Evolutionary conservation across 164 flowering plant species (phyloP).

Genomic region (Magnolia changhungtana): DNA sequence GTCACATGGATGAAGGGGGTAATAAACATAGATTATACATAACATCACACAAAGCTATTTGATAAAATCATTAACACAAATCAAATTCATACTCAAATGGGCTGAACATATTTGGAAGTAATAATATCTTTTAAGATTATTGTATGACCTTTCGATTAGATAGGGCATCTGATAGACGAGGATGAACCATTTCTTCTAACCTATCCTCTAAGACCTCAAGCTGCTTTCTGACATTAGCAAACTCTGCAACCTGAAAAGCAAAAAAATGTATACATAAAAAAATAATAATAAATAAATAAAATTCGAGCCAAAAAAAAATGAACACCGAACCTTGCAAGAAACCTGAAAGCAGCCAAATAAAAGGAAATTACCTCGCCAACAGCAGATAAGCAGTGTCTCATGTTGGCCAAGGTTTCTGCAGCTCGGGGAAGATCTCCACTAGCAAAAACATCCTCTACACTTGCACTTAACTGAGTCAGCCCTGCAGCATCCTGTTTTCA

Average conservation of each 20-base stretch:
- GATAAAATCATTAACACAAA: not conserved
- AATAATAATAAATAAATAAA: not conserved
- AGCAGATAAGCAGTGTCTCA: slow-evolving; percentile 98
- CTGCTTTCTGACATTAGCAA: slow-evolving; percentile 95
- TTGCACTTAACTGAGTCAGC: slow-evolving; percentile 89
- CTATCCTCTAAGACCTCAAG: slow-evolving; percentile 97
- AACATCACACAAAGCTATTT: not conserved
- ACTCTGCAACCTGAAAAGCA: slow-evolving; percentile 86
- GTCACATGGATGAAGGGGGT: not conserved
- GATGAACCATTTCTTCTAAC: slow-evolving; percentile 93
- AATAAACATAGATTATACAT: not conserved
- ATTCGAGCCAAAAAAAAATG: not conserved
- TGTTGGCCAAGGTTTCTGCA: slow-evolving; percentile 95
- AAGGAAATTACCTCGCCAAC: slow-evolving; percentile 83
- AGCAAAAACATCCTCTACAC: slow-evolving; percentile 99
- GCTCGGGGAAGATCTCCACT: slow-evolving; percentile 98
- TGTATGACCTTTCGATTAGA: slow-evolving; percentile 68
- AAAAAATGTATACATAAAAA: not conserved
- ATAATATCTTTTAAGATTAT: not conserved
- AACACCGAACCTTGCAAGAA: not conserved
- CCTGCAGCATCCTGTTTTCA: slow-evolving; percentile 94
- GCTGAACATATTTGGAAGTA: not conserved
- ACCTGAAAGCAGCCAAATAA: not conserved
- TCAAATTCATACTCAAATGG: not conserved
- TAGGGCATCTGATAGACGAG: slow-evolving; percentile 87